phyloP scores from a whole-genome alignment of 2,329 filamentous ascomycete species.

The Xylaria sp. region DNA sequence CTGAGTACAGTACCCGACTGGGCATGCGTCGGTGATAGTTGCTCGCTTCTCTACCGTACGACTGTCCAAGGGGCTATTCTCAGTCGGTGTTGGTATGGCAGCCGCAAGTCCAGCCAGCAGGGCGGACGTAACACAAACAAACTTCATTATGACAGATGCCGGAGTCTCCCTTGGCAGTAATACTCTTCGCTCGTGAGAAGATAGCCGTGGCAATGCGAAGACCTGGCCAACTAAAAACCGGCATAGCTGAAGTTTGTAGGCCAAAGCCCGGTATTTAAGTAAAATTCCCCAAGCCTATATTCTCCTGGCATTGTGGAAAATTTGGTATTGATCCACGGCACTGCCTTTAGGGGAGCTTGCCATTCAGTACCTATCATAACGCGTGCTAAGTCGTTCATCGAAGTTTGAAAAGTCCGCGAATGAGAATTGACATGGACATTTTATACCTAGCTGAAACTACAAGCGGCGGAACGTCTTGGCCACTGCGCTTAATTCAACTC shows the following conservation, averaged over 20 bases:
- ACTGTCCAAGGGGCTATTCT: conserved; percentile 34
- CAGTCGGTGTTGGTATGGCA: conserved; percentile 41
- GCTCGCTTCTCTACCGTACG: conserved; percentile 44
- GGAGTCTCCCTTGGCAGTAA: background rate
- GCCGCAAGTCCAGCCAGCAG: conserved; percentile 39
- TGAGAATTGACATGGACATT: background rate
- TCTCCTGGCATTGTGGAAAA: background rate
- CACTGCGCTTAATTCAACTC: conserved; percentile 16
- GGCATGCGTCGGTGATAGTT: conserved; percentile 45
- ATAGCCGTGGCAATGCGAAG: background rate
- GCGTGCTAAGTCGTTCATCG: background rate
- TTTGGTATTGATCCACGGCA: background rate
- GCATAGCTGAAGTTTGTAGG: background rate
- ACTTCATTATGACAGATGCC: conserved; percentile 18
- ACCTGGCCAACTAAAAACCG: background rate
- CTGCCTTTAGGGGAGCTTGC: background rate
- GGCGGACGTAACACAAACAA: conserved; percentile 11
- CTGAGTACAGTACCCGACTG: conserved; percentile 44
- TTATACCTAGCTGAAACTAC: background rate
- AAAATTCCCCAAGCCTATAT: background rate
- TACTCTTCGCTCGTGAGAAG: background rate
- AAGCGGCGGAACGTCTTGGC: conserved; percentile 6
- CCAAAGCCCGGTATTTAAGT: conserved; percentile 9
- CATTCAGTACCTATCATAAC: background rate
- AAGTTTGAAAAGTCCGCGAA: conserved; percentile 21